Evolutionary conservation across 371 early-diverging fungal genomes (phyloP).

Genomic region (Rhizopus arrhizus): DNA sequence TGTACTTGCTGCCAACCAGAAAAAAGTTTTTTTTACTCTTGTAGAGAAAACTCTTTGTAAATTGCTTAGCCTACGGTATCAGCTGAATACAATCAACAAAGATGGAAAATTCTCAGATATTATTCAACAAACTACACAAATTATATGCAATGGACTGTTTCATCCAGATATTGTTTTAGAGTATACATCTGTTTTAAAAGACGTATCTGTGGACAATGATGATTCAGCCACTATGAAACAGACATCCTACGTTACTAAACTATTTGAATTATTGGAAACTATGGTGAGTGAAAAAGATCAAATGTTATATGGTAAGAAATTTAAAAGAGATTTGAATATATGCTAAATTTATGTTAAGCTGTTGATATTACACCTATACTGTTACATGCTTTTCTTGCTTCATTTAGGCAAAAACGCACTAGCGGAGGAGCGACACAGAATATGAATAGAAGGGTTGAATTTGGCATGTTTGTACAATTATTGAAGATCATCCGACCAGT

Average conservation of each 20-base stretch:
- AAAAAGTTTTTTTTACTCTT: slow-evolving; percentile 43
- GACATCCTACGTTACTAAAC: slow-evolving; percentile 34
- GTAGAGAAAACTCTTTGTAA: slow-evolving; percentile 31
- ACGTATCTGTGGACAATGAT: slow-evolving; percentile 4
- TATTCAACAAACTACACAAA: slow-evolving; percentile 21
- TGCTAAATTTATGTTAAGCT: slow-evolving; percentile 13
- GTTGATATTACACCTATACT: slow-evolving; percentile 35
- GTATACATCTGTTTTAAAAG: slow-evolving; percentile 42
- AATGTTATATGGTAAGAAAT: slow-evolving; percentile 34
- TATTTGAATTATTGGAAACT: slow-evolving; percentile 41
- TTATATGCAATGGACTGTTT: slow-evolving; percentile 37
- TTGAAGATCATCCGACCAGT: slow-evolving; percentile 15
- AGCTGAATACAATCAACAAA: slow-evolving; percentile 8
- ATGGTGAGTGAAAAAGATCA: slow-evolving; percentile 20
- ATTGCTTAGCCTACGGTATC: slow-evolving; percentile 29
- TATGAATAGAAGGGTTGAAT: slow-evolving; percentile 38
- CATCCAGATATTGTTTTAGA: slow-evolving; percentile 49
- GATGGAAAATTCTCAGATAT: not conserved
- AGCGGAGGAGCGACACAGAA: slow-evolving; percentile 34
- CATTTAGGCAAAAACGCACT: slow-evolving; percentile 38
- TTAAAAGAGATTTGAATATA: not conserved
- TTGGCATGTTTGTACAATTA: slow-evolving; percentile 40
- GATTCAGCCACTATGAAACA: slow-evolving; percentile 12
- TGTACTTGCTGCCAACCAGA: slow-evolving; percentile 40
- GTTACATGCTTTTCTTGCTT: slow-evolving; percentile 31